These are phyloP conservation scores for Ceratocystis huliohia DNA, from an alignment of 2,329 filamentous ascomycete species.

Conservation along the genomic window DNA sequence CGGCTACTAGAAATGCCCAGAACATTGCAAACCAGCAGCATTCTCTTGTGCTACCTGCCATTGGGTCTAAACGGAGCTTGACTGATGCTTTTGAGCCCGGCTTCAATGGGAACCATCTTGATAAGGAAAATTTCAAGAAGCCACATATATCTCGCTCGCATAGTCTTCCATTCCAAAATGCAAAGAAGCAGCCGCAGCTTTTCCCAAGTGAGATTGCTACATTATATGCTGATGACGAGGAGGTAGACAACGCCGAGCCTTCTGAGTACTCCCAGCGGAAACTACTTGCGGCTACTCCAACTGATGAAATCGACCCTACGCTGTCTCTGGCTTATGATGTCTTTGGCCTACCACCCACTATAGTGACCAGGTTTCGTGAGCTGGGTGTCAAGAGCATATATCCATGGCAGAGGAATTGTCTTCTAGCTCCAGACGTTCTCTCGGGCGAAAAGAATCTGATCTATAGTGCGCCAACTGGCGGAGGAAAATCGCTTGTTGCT, in stretches of 20 bases:
- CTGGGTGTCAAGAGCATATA: slow-evolving; percentile 64
- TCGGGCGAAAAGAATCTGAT: slow-evolving; percentile 55
- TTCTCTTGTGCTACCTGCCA: slow-evolving; percentile 2
- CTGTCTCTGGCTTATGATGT: slow-evolving; percentile 49
- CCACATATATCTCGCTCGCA: background rate
- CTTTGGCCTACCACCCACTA: slow-evolving; percentile 47
- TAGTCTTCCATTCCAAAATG: slow-evolving; percentile 4
- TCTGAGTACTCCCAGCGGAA: slow-evolving; percentile 48
- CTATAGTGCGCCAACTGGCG: slow-evolving; percentile 69
- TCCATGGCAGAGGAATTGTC: slow-evolving; percentile 65
- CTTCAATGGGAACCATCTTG: background rate
- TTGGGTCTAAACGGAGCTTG: slow-evolving; percentile 16
- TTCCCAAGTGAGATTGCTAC: slow-evolving; percentile 37
- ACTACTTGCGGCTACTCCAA: slow-evolving; percentile 41
- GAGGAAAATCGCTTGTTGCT: slow-evolving; percentile 64
- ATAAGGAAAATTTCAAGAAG: slow-evolving; percentile 3
- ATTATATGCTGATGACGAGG: slow-evolving; percentile 21
- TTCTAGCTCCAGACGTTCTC: slow-evolving; percentile 54
- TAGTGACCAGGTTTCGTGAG: slow-evolving; percentile 51
- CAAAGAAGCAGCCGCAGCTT: slow-evolving; percentile 24
- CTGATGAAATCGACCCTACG: slow-evolving; percentile 38
- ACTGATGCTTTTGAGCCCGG: slow-evolving; percentile 15
- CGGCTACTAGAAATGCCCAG: background rate
- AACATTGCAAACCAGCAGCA: background rate
- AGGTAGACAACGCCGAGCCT: slow-evolving; percentile 21